phyloP scores from a whole-genome alignment of 2,329 filamentous ascomycete genomes.

The Seiridium unicorne region DNA sequence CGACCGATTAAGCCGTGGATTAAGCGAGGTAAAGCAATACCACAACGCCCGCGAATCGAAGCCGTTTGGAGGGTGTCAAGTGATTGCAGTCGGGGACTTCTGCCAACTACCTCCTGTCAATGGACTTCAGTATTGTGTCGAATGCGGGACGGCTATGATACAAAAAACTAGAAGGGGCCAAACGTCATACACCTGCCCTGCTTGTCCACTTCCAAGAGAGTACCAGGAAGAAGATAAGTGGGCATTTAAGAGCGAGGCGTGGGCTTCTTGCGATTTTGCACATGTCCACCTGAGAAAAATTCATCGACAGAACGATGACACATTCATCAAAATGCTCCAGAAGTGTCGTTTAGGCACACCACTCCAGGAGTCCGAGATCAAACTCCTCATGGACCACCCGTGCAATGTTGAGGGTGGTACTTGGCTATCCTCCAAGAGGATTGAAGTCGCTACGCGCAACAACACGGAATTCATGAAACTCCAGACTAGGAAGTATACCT shows the following conservation, averaged over 20 bases:
- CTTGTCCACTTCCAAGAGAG: conserved; percentile 31
- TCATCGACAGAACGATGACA: conserved; percentile 53
- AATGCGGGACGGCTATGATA: conserved; percentile 38
- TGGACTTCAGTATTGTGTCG: conserved; percentile 50
- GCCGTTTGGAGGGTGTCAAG: conserved; percentile 46
- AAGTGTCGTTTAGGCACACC: conserved; percentile 28
- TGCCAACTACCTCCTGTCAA: conserved; percentile 59
- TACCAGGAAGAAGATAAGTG: conserved; percentile 50
- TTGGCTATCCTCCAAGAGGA: conserved; percentile 40
- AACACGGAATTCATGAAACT: conserved; percentile 30
- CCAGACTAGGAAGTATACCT: conserved; percentile 23
- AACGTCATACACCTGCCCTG: conserved; percentile 28
- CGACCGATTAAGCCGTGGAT: conserved; percentile 46
- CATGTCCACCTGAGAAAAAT: conserved; percentile 53
- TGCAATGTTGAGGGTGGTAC: conserved; percentile 40
- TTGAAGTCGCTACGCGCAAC: conserved; percentile 35
- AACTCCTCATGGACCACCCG: conserved; percentile 42
- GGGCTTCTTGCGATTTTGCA: conserved; percentile 52
- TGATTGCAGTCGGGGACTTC: conserved; percentile 59
- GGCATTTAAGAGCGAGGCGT: conserved; percentile 56
- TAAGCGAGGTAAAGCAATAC: conserved; percentile 33
- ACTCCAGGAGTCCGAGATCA: conserved; percentile 33
- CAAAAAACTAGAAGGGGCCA: no score
- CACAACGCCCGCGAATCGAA: background rate
- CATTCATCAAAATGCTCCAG: conserved; percentile 54